A percentile compares a stretch with the other conserved stretches of the same genome.
phyloP scores from a whole-genome alignment of 2,329 filamentous ascomycete genomes.

The Fusarium sororula region DNA sequence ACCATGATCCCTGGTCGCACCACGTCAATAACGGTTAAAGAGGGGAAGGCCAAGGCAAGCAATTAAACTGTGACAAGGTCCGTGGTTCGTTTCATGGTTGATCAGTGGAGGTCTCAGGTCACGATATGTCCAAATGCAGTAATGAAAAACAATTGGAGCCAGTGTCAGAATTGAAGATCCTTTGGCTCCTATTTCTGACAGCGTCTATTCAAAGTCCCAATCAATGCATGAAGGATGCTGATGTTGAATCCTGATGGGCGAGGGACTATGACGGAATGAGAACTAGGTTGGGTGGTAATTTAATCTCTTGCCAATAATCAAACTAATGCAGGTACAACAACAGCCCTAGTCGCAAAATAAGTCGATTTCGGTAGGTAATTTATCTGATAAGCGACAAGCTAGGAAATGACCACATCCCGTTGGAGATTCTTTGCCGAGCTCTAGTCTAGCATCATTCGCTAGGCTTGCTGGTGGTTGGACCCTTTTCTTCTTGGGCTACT shows the following conservation, averaged over 20 bases:
- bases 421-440: background rate
- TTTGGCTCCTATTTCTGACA: conserved; percentile 9
- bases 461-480: conserved; percentile 5
- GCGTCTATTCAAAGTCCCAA: background rate
- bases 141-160: conserved; percentile 9
- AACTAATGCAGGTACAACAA: conserved; percentile 33
- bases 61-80: conserved; percentile 33
- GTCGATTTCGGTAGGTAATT: conserved; percentile 23
- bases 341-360: conserved; percentile 20
- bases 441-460: conserved; percentile 13
- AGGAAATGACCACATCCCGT: conserved; percentile 25
- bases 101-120: conserved; percentile 27
- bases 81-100: conserved; percentile 9
- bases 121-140: background rate
- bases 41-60: conserved; percentile 31
- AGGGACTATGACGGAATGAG: conserved; percentile 3
- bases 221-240: background rate
- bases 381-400: conserved; percentile 26
- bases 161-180: conserved; percentile 16
- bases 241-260: background rate
- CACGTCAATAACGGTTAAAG: conserved; percentile 30
- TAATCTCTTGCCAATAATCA: conserved; percentile 23
- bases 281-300: conserved; percentile 18
- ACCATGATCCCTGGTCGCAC: conserved; percentile 18
- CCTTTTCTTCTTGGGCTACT: conserved; percentile 13